Evolutionary conservation across 768 basidiomycete species (phyloP), one percentile per base, ranked within the genome.

Genomic region (Boletellus sp.): DNA sequence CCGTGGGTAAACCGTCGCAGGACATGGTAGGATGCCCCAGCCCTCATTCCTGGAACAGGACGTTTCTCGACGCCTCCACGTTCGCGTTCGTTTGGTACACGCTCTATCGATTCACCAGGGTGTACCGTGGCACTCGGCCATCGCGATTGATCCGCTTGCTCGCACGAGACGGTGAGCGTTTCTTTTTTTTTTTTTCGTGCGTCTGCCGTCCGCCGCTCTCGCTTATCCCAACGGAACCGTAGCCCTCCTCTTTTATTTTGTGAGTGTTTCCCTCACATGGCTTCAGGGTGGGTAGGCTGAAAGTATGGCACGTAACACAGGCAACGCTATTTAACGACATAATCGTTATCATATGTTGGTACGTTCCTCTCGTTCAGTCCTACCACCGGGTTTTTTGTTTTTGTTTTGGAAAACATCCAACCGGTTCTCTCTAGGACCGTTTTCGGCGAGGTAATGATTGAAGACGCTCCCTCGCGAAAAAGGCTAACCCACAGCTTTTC

Each of bases 31-130:
- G 4, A 26, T 26, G 24, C 24, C 16, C n/a, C 7, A 17, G n/a
- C n/a, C 3, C 9, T 17, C 35, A 36, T 36, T 17, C 35, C n/a
- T 17, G 35, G 35, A 36, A 36, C 35, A 36, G 35, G n/a, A 26
- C 24, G 24, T 13, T 35, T 13, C 36, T 68, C 7, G 63, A 65
- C n/a, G 40, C 7, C 13, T 3, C 37, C 11, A 11, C 54, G 11
- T 37, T 65, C 13, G 37, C n/a, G 1, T 1, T 51, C 16, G 33
- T 59, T 8, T 42, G 7, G 4, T 22, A 3, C 11, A 42, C 45
- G 31, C 55, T 67, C 19, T 19, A 19, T 28, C 48, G 28, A 10
- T 20, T 39, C 15, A 32, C 22, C 1, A 35, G 6, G 12, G 49
- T 26, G 26, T 40, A 35, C 16, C 17, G 5, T 20, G 13, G 6